Evolutionary conservation across 495 filamentous ascomycete species (phyloP).

Genomic region (Hypomontagnella monticulosa): DNA sequence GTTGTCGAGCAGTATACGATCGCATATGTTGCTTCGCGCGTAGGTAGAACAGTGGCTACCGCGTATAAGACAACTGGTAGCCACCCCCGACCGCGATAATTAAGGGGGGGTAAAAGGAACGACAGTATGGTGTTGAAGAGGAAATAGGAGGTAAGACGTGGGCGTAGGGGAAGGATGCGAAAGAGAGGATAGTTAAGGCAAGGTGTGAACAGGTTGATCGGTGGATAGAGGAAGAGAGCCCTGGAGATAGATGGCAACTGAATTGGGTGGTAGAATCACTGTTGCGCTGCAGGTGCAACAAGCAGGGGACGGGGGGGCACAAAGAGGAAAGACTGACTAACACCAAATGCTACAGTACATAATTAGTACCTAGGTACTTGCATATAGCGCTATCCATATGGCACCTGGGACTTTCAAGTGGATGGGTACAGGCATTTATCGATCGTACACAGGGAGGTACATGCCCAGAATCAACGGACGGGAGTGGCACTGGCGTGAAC

Average conservation of each 20-base stretch:
- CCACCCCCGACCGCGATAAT: constrained; percentile 28
- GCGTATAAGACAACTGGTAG: constrained; percentile 25
- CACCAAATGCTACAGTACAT: no score
- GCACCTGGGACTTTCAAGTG: no score
- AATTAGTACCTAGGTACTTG: no score
- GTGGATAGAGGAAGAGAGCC: constrained; percentile 27
- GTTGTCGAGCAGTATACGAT: constrained; percentile 28
- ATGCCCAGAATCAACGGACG: constrained; percentile 29
- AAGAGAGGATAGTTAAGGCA: constrained; percentile 38
- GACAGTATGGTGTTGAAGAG: constrained; percentile 29
- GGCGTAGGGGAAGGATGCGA: constrained; percentile 27
- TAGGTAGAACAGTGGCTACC: constrained; percentile 38
- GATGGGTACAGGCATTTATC: constrained; percentile 12
- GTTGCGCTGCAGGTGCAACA: constrained; percentile 45
- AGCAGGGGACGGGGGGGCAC: constrained; percentile 21
- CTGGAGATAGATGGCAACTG: constrained; percentile 17
- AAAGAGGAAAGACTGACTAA: constrained; percentile 27
- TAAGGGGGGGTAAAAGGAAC: constrained; percentile 29
- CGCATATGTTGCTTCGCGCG: constrained; percentile 17
- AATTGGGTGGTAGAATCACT: constrained; percentile 44
- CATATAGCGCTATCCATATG: neutral
- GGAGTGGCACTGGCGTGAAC: constrained; percentile 41
- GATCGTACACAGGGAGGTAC: constrained; percentile 25
- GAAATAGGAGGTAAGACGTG: constrained; percentile 35
- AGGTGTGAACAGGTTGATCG: constrained; percentile 24